Evolutionary conservation across 345 rosid genomes (phyloP).

Genomic region (Sisymbrium irio): DNA sequence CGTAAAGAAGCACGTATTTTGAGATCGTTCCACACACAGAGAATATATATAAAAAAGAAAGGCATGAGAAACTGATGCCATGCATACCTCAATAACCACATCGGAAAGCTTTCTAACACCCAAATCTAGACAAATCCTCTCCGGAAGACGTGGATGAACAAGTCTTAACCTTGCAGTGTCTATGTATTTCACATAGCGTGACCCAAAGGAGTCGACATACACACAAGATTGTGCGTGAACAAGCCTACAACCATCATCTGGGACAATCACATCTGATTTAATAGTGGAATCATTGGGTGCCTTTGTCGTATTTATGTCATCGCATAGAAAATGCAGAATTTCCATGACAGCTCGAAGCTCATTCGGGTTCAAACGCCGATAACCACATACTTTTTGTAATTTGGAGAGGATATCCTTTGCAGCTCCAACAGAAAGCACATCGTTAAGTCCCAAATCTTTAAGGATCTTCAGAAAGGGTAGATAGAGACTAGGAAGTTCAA

Average conservation of each 20-base stretch:
- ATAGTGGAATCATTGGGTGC: conserved; percentile 29
- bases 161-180: conserved; percentile 76
- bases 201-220: conserved; percentile 77
- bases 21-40: neutral
- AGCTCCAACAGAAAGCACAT: conserved; percentile 62
- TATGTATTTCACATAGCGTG: conserved; percentile 62
- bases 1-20: conserved; percentile 21
- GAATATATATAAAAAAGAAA: neutral
- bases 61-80: neutral
- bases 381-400: conserved; percentile 79
- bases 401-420: conserved; percentile 70
- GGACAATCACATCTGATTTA: conserved; percentile 68
- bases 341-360: conserved; percentile 95
- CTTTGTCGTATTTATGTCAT: conserved; percentile 39
- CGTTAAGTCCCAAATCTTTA: conserved; percentile 85
- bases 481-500: conserved; percentile 75
- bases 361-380: conserved; percentile 86
- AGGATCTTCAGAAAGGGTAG: conserved; percentile 80
- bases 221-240: conserved; percentile 76
- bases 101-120: conserved; percentile 88
- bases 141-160: conserved; percentile 75
- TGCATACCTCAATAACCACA: conserved; percentile 75
- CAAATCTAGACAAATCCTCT: conserved; percentile 59
- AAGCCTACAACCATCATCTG: conserved; percentile 93
- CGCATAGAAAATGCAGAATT: conserved; percentile 67